Evolutionary conservation across 768 basidiomycete genomes (phyloP).

Genomic region (Serendipita sp.): DNA sequence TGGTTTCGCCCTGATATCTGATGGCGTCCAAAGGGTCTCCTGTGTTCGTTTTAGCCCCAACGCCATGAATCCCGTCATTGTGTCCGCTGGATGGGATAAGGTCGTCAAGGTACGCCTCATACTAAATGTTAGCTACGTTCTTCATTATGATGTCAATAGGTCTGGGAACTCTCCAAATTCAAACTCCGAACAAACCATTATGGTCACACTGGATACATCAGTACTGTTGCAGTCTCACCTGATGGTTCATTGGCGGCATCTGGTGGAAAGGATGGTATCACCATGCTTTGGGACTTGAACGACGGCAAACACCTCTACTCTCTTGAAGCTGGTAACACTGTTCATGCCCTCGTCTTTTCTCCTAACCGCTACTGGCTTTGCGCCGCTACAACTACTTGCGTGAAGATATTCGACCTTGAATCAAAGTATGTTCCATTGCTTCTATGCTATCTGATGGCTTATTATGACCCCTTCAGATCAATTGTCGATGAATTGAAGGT

Average conservation of each 20-base stretch:
- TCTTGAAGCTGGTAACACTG: slow-evolving; percentile 92
- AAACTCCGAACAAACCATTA: slow-evolving; percentile 99
- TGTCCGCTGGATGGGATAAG: slow-evolving; percentile 99
- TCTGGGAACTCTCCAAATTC: slow-evolving; percentile 99
- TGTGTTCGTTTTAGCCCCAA: slow-evolving; percentile 99
- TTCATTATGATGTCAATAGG: slow-evolving; percentile 32
- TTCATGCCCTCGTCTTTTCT: slow-evolving; percentile 98
- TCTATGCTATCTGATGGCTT: neutral
- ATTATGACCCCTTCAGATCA: slow-evolving; percentile 33
- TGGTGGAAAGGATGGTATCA: slow-evolving; percentile 98
- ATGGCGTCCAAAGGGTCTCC: slow-evolving; percentile 53
- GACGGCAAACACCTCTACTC: slow-evolving; percentile 99
- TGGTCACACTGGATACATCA: slow-evolving; percentile 98
- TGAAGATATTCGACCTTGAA: slow-evolving; percentile 99
- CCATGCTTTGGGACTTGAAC: slow-evolving; percentile 99
- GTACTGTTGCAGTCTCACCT: slow-evolving; percentile 94
- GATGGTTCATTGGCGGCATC: slow-evolving; percentile 98
- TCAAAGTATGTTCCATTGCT: slow-evolving; percentile 58
- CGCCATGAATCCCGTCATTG: slow-evolving; percentile 91
- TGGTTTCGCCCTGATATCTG: neutral
- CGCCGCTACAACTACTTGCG: slow-evolving; percentile 89
- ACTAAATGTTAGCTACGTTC: neutral
- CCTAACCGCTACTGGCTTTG: slow-evolving; percentile 99
- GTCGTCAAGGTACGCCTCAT: slow-evolving; percentile 77
- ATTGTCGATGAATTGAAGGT: slow-evolving; percentile 97